Evolutionary conservation across 495 filamentous ascomycete genomes (phyloP), one percentile per base, ranked within the genome.

Genomic region (Staphylotrichum longicolle): DNA sequence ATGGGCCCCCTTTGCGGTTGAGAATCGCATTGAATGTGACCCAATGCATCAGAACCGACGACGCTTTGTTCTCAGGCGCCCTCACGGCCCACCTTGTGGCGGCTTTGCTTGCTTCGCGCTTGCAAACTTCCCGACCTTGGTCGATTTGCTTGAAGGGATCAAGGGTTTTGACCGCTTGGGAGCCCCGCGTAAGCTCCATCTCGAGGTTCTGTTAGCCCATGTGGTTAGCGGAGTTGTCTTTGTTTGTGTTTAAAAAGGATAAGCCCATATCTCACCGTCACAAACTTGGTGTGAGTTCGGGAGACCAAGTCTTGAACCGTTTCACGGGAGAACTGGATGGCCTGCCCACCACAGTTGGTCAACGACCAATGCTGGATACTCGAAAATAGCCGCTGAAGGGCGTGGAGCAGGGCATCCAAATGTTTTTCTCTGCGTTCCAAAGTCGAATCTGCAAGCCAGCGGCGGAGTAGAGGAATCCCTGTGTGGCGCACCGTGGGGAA

Each of bases 391-490:
- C 55, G 58, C 27, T 62, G 40, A 9, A 63, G 47, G n/a, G 54
- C 51, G 15, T 58, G 27, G 14, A 70, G 68, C 15, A 68, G 46
- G 3, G 47, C 44, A 15, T 66, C 44, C 2, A 64, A 54, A 40
- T 66, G 66, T 14, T 54, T 51, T 35, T 70, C 58, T 4, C 66
- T 48, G 20, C 15, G 54, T 4, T 50, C 40, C 15, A 64, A 32
- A 1, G 66, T 67, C 10, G 60, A 39, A 11, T 53, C 45, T 3
- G 30, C 54, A 20, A 70, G 30, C 66, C 66, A 70, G 14, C 54
- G 39, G 1, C 60, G 46, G 11, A 70, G 64, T 10, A 47, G 37
- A 20, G 66, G 66, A 33, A 69, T 64, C 3, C 68, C 68, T 5
- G 63, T 64, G 7, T 69, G 63, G 15, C 8, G 6, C 15, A 42